Evolutionary conservation across 2,329 filamentous ascomycete species (phyloP), one percentile per base, ranked within the genome.

Genomic region (Colletotrichum sansevieriae): DNA sequence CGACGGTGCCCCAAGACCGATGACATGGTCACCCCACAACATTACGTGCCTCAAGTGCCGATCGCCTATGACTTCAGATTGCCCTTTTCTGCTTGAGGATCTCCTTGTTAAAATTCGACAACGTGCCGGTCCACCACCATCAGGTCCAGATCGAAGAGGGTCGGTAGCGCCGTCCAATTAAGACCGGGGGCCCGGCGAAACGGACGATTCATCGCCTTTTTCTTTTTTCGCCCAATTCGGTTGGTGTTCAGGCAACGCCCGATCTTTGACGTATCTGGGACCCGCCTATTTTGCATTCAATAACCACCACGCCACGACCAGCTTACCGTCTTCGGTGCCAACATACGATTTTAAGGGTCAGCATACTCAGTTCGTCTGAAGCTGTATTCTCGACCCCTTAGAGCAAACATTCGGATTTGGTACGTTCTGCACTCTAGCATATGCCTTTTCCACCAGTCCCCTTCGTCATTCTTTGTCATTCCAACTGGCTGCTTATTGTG

Each of bases 21-120:
- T 65, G 66, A 68, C 66, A 68, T 61, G 62, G 20, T 61, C 44
- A 52, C 66, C 65, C 65, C 66, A 68, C 66, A 68, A 65, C 41
- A 62, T 29, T 33, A 22, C 33, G 39, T 41, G 39, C 54, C n/a
- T 15, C 55, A 68, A 65, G 65, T 68, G 65, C 62, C 65, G 62
- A 60, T 61, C 62, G 59, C 22, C 52, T 62, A 65, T 61, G 62
- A 22, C 22, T 22, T 22, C 62, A 68, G 65, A 65, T 57, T 35
- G 11, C n/a, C 43, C 37, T 39, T 57, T 39, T 29, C 25, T 46
- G 11, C 25, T 25, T 25, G 25, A 25, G 25, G 25, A 15, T 59
- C 29, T 18, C 49, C n/a, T 33, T 52, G 25, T n/a, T n/a, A 25
- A 46, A 37, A 33, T 10, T 39, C 22, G 46, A 52, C 49, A 13